Conservation (phyloP, 2,329 filamentous ascomycete genomes). For the Salinomyces thailandicus region DNA sequence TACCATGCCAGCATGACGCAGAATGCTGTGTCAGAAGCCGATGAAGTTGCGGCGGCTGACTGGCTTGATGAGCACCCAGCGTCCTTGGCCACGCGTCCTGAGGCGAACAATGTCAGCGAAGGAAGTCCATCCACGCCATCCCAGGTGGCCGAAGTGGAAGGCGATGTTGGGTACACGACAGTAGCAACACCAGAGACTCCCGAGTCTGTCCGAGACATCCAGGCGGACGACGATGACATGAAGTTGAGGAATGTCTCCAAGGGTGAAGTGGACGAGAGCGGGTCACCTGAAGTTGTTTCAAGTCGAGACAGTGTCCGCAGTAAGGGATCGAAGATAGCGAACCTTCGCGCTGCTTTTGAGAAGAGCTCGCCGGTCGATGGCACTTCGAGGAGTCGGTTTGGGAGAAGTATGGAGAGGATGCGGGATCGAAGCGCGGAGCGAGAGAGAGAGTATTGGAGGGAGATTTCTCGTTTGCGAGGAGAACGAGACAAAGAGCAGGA, state of each 20-base stretch:
- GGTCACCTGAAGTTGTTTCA: no score
- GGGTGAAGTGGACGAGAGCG: no score
- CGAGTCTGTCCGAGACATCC: no score
- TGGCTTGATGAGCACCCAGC: no score
- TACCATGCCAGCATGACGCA: no score
- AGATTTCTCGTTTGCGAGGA: constrained; percentile 12
- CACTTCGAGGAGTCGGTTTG: constrained; percentile 1
- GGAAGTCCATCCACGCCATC: no score
- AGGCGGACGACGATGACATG: background rate
- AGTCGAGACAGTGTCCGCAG: constrained; percentile 10
- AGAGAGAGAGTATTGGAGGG: constrained; percentile 9
- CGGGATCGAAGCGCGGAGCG: background rate
- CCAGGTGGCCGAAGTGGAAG: no score
- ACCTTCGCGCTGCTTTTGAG: constrained; percentile 21
- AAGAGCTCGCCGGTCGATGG: constrained; percentile 7
- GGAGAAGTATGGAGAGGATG: constrained; percentile 3
- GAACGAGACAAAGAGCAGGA: constrained; percentile 16
- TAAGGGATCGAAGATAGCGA: constrained; percentile 21
- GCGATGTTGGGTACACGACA: no score
- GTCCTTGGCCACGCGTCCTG: no score
- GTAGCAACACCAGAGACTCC: no score
- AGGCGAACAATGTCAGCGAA: no score
- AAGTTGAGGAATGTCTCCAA: constrained; percentile 5
- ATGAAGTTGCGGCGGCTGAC: background rate
- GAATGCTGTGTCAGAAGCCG: background rate